Evolutionary conservation across 257 asterid species (phyloP), one percentile per base, ranked within the genome.

Genomic region (Coffea canephora): DNA sequence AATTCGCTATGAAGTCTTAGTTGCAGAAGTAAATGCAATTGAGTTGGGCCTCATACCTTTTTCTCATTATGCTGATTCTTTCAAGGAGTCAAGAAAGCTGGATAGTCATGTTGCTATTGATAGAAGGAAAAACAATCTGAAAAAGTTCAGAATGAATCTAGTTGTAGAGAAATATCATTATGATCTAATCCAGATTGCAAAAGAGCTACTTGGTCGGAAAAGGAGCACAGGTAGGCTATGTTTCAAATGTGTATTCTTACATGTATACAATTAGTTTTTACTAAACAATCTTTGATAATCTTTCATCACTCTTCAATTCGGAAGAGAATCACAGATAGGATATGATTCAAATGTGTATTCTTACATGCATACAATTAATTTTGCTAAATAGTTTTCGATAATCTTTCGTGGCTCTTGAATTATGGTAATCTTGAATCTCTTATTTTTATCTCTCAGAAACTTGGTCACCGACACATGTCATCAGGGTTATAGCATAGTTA

Each of bases 191-290:
- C 18, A 16, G 64, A 57, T 19, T 76, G 77, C 65, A 78, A 50
- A 41, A 80, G n/a, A 76, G 89, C 88, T 46, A 55, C 81, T 3
- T 89, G 91, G 91, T 81, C 93, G 5, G 79, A 82, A 81, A 86
- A 86, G 74, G 91, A 90, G 82, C 92, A 86, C 68, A 81, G 87
- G 92, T 64, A 34, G 39, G 45, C 45, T 69, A 18, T 81, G 27
- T 49, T 73, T 52, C 46, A n/a, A 41, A 77, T 69, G 31, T 76
- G 19, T 61, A 54, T 45, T 67, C 52, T 54, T 8, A 48, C 59
- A 39, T 81, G 69, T 46, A 59, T 54, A n/a, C 10, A 59, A 4
- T 36, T 23, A 46, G 25, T 80, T 80, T 65, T 49, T 67, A 25
- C 36, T 14, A 72, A 31, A 31, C 34, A 31, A 31, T 31, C 34